Evolutionary conservation across 2,329 filamentous ascomycete species (phyloP), one percentile per base, ranked within the genome.

Genomic region (Periconia digitata): DNA sequence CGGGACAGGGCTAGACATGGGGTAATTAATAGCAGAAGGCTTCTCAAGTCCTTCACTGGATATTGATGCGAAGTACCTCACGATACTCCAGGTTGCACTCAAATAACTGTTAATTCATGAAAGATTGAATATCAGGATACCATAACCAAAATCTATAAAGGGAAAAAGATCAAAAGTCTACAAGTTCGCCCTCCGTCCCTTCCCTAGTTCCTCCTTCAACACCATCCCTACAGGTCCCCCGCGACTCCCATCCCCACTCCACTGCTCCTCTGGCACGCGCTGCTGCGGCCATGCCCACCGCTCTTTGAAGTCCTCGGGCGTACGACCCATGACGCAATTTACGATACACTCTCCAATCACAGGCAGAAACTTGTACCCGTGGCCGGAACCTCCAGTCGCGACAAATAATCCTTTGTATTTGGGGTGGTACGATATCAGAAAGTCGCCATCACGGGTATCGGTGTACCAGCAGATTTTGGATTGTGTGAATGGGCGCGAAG

Each of bases 281-380:
- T 74, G 66, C 53, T 58, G 52, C 8, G 75, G 75, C 59, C 81
- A 79, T 45, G 76, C 75, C 77, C 84, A 90, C 77, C 86, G 89
- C 23, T 78, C 76, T 32, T 72, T 73, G 58, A 90, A 81, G 44
- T 80, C 79, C 3, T 66, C 64, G 0, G 68, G 68, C 44, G 62
- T 72, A 64, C 54, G 66, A 3, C 50, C 71, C 60, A 63, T 66
- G 56, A 84, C 62, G n/a, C 76, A 74, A 51, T 83, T 76, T 0
- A 79, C 72, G 12, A 85, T 77, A 51, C 73, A 74, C 29, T 77
- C 76, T 1, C 83, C 82, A 54, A 85, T 75, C 3, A 79, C 78
- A 0, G 83, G 83, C 41, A 84, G 59, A 50, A 82, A 85, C 56
- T 85, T 85, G 64, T 85, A 85, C 0, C 74, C 83, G 63, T 85